Conservation (phyloP, 495 filamentous ascomycete genomes). For the Neurospora pannonica region DNA sequence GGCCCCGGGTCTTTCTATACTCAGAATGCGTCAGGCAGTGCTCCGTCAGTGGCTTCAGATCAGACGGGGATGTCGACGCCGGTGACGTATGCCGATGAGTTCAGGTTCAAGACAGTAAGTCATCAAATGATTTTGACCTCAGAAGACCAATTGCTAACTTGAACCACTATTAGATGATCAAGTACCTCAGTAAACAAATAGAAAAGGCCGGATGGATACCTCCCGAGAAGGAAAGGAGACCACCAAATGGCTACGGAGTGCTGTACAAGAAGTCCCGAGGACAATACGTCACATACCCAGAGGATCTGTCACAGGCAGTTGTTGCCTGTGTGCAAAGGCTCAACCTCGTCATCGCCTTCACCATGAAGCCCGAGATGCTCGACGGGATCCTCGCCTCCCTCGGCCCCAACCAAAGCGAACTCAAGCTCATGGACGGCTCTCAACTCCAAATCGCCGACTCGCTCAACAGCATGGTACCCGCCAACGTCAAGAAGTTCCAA, state of each 20-base stretch:
- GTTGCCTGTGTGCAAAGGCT: conserved; percentile 44
- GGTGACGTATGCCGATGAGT: conserved; percentile 4
- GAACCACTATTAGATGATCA: conserved; percentile 63
- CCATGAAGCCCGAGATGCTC: conserved; percentile 1
- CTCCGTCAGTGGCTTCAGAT: conserved; percentile 1
- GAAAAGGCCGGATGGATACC: conserved; percentile 56
- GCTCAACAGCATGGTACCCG: conserved; percentile 42
- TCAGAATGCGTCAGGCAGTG: not conserved
- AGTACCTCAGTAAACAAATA: conserved; percentile 63
- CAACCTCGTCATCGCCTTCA: conserved; percentile 46
- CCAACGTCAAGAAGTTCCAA: conserved; percentile 54
- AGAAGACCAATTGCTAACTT: conserved; percentile 28
- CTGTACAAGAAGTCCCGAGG: conserved; percentile 51
- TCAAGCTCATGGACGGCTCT: conserved; percentile 57
- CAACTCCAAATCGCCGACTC: conserved; percentile 60
- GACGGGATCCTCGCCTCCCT: not conserved
- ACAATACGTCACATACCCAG: conserved; percentile 53
- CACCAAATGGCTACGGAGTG: conserved; percentile 50
- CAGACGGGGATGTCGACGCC: not conserved
- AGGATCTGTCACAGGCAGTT: conserved; percentile 41
- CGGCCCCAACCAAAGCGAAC: conserved; percentile 50
- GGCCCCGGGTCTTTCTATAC: not conserved
- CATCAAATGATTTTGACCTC: not conserved
- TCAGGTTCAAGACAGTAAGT: conserved; percentile 8
- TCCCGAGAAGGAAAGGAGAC: conserved; percentile 27